Evolutionary conservation across 768 basidiomycete genomes (phyloP).

Genomic region (Phaffia australis): DNA sequence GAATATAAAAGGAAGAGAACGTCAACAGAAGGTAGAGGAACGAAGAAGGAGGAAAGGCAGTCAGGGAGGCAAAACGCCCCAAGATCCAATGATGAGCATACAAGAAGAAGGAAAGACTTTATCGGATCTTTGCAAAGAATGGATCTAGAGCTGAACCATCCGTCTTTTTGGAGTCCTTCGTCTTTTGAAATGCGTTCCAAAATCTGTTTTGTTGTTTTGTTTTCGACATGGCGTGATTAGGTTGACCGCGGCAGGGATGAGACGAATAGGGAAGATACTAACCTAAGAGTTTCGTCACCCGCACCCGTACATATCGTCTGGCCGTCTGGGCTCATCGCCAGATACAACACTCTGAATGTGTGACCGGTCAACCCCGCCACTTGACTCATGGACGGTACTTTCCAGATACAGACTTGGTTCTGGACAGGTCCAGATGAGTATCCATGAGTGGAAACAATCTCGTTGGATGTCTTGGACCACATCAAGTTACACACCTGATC

Average conservation of each 20-base stretch:
- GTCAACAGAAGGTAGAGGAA: neutral
- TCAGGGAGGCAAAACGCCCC: neutral
- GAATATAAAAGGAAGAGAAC: neutral
- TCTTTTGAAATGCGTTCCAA: conserved; percentile 83
- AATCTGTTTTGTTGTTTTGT: conserved; percentile 42
- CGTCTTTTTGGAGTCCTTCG: conserved; percentile 16
- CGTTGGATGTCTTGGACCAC: conserved; percentile 90
- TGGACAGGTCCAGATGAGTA: conserved; percentile 87
- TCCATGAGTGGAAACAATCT: conserved; percentile 94
- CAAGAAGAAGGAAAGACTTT: neutral
- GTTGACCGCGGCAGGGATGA: neutral
- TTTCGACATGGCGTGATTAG: too few species aligned
- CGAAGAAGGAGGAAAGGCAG: neutral
- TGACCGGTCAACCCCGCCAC: conserved; percentile 91
- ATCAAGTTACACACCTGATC: conserved; percentile 87
- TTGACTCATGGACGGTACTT: conserved; percentile 84
- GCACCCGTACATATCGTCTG: conserved; percentile 90
- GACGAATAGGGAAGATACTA: neutral
- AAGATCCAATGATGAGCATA: neutral
- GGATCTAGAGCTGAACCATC: conserved; percentile 23
- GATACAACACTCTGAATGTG: conserved; percentile 69
- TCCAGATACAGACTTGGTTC: conserved; percentile 63
- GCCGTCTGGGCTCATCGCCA: conserved; percentile 26
- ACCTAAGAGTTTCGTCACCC: conserved; percentile 83
- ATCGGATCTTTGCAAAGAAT: conserved; percentile 24